Base-by-base conservation (phyloP, 805 yeast genomes). In the Tanozyma kutaoensis region DNA sequence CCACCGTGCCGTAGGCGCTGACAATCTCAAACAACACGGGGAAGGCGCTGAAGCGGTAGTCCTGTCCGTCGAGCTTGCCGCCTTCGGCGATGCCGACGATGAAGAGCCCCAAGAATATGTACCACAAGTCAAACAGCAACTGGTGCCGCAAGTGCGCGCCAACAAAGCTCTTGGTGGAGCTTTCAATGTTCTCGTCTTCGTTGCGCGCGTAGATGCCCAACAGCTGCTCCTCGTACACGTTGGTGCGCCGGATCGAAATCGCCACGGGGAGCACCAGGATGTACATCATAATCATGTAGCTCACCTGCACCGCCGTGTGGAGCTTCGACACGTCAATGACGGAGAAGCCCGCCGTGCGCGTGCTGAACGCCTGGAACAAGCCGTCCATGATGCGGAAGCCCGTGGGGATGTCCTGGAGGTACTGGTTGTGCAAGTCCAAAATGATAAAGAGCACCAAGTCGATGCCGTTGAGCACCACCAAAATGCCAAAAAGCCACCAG, bases 201-300 rank as follows among this genome's bases (percentile, higher is more conserved):
- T 39, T 45, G 10, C 39, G 39, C 13, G 42, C 50, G 45, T 81
- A 86, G n/a, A 85, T 67, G n/a, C 98, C 98, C 30, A 91, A 55
- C 0, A 95, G 80, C 46, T 85, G 97, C 44, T 91, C 98, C 48
- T 91, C 99, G 55, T 91, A 91, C 29, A 91, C 99, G 48, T 91
- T 91, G 12, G 98, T 91, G 49, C 96, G 70, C 56, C 99, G 73
- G 35, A 91, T 85, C 21, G 95, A 82, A 37, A 91, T 91, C 18
- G 99, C 98, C 40, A 91, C 59, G 1, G 99, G 99, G 46, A 86
- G 62, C 24, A 88, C 96, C 11, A 97, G 88, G 15, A 91, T 85
- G 55, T 91, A 91, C 98, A 91, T 91, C 97, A 91, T 88, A 33
- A 91, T 67, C 74, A 84, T 67, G 48, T 91, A 91, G 40, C 91